Evolutionary conservation across 345 rosid species (phyloP).

Genomic region (Eucalyptus cloeziana): DNA sequence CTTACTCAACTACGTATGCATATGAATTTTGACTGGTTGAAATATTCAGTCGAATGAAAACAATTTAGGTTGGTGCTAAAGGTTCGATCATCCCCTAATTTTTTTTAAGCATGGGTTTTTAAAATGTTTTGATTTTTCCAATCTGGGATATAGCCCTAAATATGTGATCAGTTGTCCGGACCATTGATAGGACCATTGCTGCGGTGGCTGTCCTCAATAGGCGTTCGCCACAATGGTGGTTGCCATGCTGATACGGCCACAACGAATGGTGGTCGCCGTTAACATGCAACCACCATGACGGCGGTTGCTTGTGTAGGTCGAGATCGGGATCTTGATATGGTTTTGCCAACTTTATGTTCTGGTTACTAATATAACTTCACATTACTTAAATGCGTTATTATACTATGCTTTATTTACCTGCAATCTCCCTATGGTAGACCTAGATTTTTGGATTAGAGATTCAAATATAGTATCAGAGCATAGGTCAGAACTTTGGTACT

Average conservation of each 20-base stretch:
- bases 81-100: not conserved
- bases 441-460: too few species aligned
- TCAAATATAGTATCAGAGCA: too few species aligned
- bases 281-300: not conserved
- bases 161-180: not conserved
- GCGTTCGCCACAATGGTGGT: not conserved
- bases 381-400: too few species aligned
- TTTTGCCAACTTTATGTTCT: not conserved
- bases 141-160: not conserved
- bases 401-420: not conserved
- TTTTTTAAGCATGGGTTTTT: not conserved
- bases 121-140: not conserved
- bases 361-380: too few species aligned
- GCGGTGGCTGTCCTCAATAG: not conserved
- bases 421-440: not conserved
- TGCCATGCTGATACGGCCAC: not conserved
- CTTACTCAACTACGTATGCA: not conserved
- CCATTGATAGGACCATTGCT: not conserved
- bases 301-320: not conserved
- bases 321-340: not conserved
- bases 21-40: not conserved
- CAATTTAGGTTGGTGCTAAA: not conserved
- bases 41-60: not conserved
- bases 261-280: accelerated
- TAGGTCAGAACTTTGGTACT: too few species aligned